Evolutionary conservation across 768 basidiomycete genomes (phyloP).

Genomic region (Tremella yokohamensis): DNA sequence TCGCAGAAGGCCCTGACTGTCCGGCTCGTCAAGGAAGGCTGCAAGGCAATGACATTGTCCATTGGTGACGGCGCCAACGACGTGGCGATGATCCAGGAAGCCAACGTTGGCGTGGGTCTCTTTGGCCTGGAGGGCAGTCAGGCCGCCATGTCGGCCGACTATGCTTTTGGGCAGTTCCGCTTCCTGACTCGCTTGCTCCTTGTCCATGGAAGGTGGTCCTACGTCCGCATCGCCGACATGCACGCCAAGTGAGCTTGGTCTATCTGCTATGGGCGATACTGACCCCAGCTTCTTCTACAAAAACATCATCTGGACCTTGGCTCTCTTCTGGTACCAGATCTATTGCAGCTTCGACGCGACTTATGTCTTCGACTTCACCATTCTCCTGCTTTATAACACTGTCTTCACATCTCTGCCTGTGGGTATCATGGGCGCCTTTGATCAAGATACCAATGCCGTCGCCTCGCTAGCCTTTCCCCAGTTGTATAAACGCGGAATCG

Average conservation of each 20-base stretch:
- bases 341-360: constrained; percentile 93
- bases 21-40: constrained; percentile 89
- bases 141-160: constrained; percentile 98
- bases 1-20: constrained; percentile 98
- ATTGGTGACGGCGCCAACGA: constrained; percentile 97
- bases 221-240: constrained; percentile 94
- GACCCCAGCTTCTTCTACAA: constrained; percentile 93
- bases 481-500: constrained; percentile 91
- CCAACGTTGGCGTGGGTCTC: constrained; percentile 93
- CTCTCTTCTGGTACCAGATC: constrained; percentile 89
- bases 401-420: constrained; percentile 92
- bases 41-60: constrained; percentile 90
- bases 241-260: constrained; percentile 43
- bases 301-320: constrained; percentile 56
- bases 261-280: neutral
- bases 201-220: constrained; percentile 96
- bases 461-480: constrained; percentile 89
- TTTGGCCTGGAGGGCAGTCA: constrained; percentile 94
- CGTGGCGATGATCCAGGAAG: constrained; percentile 99
- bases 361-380: constrained; percentile 91
- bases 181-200: constrained; percentile 85
- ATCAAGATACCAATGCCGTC: constrained; percentile 88
- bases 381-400: constrained; percentile 85
- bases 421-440: constrained; percentile 85
- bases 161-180: constrained; percentile 95